Percentiles rank a stretch among this genome's conserved stretches.
Conservation (phyloP, 2,329 filamentous ascomycete species). For the Lachnellula cervina region DNA sequence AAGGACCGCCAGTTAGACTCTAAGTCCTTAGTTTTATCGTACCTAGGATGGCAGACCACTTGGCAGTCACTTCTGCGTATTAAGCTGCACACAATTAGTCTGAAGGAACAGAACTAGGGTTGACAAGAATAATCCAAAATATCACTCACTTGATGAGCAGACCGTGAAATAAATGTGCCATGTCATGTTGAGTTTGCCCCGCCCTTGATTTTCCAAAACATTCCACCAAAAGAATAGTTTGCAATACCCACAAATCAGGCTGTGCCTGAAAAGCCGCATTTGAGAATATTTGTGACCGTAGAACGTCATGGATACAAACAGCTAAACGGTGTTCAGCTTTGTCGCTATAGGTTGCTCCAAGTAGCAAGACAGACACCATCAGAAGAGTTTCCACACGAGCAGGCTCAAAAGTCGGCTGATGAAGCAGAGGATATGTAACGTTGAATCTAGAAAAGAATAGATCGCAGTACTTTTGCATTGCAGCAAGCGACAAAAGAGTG, state of each 20-base stretch:
- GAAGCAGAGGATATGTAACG: slow-evolving; percentile 53
- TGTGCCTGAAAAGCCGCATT: slow-evolving; percentile 52
- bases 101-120: neutral
- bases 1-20: slow-evolving; percentile 48
- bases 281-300: slow-evolving; percentile 55
- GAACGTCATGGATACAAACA: slow-evolving; percentile 56
- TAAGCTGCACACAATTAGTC: slow-evolving; percentile 24
- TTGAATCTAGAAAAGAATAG: slow-evolving; percentile 60
- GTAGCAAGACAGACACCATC: slow-evolving; percentile 48
- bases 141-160: slow-evolving; percentile 43
- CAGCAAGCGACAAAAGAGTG: slow-evolving; percentile 44
- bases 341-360: slow-evolving; percentile 58
- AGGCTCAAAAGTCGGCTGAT: slow-evolving; percentile 52
- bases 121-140: neutral
- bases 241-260: slow-evolving; percentile 57
- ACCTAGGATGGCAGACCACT: slow-evolving; percentile 36
- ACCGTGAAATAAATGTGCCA: slow-evolving; percentile 56
- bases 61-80: slow-evolving; percentile 50
- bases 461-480: slow-evolving; percentile 52
- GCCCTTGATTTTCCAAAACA: slow-evolving; percentile 61
- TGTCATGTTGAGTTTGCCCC: slow-evolving; percentile 59
- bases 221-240: slow-evolving; percentile 57
- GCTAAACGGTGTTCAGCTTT: slow-evolving; percentile 56
- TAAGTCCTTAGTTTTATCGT: slow-evolving; percentile 36
- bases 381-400: slow-evolving; percentile 46